A percentile compares a stretch with the other conserved stretches of the same genome.
phyloP scores from a whole-genome alignment of 2,329 filamentous ascomycete species.

The Fonsecaea multimorphosa region DNA sequence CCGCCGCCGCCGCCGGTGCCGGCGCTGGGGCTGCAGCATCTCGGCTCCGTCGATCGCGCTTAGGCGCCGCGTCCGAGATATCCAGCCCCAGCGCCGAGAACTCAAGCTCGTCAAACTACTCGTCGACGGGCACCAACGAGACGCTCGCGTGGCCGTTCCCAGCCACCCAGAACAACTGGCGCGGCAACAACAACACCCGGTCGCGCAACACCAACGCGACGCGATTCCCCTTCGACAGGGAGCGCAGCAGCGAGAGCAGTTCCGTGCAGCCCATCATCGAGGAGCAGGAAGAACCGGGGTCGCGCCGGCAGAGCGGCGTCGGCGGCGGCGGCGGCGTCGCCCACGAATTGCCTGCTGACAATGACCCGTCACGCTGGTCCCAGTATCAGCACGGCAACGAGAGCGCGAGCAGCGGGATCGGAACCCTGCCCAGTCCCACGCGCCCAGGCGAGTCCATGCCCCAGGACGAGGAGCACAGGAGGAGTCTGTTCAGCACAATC shows the following conservation, averaged over 20 bases:
- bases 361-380: conserved; percentile 2
- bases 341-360: conserved; percentile 6
- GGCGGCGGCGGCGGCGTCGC: too few species aligned
- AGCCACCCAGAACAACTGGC: conserved; percentile 26
- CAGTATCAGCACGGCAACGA: conserved; percentile 30
- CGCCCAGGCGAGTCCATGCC: background rate
- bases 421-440: conserved; percentile 25
- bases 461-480: conserved; percentile 19
- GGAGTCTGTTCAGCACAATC: conserved; percentile 27
- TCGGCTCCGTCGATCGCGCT: conserved; percentile 20
- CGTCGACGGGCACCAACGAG: conserved; percentile 23
- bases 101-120: conserved; percentile 20
- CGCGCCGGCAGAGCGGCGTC: background rate
- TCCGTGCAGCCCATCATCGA: conserved; percentile 33
- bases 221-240: conserved; percentile 5
- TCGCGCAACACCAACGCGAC: conserved; percentile 3
- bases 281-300: conserved; percentile 13
- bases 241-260: conserved; percentile 22
- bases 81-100: conserved; percentile 20
- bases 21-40: too few species aligned
- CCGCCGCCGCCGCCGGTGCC: background rate
- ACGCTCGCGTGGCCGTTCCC: conserved; percentile 33
- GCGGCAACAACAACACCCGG: background rate
- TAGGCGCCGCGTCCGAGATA: conserved; percentile 2
- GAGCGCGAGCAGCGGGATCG: conserved; percentile 26